Evolutionary conservation across 352 stramenopile genomes (phyloP), one percentile per base, ranked within the genome.

Genomic region (Phytophthora litchii): DNA sequence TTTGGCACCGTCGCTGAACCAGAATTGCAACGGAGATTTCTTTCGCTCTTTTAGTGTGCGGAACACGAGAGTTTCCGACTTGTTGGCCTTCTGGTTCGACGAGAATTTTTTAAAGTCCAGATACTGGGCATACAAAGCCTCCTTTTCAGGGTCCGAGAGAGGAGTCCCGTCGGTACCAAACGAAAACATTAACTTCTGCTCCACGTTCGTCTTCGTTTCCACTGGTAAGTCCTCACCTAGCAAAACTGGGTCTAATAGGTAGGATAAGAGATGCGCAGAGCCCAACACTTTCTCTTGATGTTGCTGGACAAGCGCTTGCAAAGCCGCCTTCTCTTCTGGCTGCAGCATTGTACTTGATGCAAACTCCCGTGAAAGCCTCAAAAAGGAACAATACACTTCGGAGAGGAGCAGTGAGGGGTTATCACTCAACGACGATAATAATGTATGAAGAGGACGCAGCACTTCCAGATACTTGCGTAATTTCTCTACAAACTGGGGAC

Each of bases 11-110:
- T 87, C 75, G 7, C 59, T 70, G 20, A 87, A 61, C 77, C 77
- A 87, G 43, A 80, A 87, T 48, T 87, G 64, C 12, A 76, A 25
- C 12, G 75, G 61, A 1, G 72, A 78, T 53, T 81, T 80, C 54
- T 74, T 82, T 23, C 74, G 62, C 34, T 83, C 70, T 58, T 78
- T 80, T 31, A 84, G 51, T 53, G 74, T 76, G 3, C 67, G 61
- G 13, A 70, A 75, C 19, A 70, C 69, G 11, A 83, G 71, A 1
- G 72, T 61, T 25, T 79, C 64, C 1, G 62, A 62, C 27, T 65
- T 70, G 38, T 60, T 57, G 23, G 41, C 59, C 25, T 69, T 70
- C 45, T 73, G 56, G 43, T 81, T 65, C 46, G 64, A 34, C 1
- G 64, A 48, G 2, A 41, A 51, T 47, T 81, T 65, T 48, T 80